phyloP scores from a whole-genome alignment of 2,329 filamentous ascomycete genomes.

The Diaporthe sp. region DNA sequence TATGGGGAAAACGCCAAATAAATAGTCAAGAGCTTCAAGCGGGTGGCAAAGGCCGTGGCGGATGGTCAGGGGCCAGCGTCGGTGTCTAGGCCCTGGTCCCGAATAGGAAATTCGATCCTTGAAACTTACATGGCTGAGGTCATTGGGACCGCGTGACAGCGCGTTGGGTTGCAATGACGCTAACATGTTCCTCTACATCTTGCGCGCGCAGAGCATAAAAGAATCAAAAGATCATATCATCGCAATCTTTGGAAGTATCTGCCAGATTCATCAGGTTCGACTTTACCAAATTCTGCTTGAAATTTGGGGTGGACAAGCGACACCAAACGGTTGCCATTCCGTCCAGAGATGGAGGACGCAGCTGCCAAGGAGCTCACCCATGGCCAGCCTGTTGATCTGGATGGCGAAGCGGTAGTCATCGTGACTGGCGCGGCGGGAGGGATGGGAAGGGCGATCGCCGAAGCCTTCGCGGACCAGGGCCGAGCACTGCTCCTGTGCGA shows the following conservation, averaged over 20 bases:
- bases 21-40: neutral
- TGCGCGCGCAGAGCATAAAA: neutral
- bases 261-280: too few species aligned
- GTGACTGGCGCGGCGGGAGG: constrained; percentile 19
- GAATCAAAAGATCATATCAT: neutral
- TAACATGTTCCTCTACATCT: neutral
- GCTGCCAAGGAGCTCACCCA: constrained; percentile 7
- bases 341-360: neutral
- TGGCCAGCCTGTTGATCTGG: neutral
- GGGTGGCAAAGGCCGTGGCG: neutral
- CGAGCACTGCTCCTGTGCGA: constrained; percentile 28
- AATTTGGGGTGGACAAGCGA: neutral
- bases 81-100: neutral
- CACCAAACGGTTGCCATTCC: neutral
- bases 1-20: neutral
- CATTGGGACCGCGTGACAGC: neutral
- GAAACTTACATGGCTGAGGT: constrained; percentile 13
- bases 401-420: neutral
- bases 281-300: neutral
- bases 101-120: constrained; percentile 10
- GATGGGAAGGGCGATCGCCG: constrained; percentile 24
- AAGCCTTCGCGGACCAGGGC: constrained; percentile 30
- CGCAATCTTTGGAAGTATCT: neutral
- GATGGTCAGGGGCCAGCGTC: neutral
- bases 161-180: constrained; percentile 17